Base-by-base conservation (phyloP, 192 early-diverging fungal species). In the Lobulomyces angularis region DNA sequence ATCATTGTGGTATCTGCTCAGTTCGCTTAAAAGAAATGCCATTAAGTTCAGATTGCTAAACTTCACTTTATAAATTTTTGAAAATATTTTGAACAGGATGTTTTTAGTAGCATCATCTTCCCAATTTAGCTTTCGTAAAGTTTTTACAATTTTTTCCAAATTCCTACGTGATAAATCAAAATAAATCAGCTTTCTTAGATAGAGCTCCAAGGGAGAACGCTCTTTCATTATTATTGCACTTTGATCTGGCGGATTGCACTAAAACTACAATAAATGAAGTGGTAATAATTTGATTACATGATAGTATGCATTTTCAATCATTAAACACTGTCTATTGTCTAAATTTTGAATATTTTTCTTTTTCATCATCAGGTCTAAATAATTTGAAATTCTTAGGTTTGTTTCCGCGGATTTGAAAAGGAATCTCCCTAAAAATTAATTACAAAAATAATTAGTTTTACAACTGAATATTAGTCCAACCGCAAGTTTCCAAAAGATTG, bases 271-370 rank as follows among this genome's bases (percentile, higher is more conserved):
- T 12, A 25, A 18, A 52, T 3, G 28, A 55, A 53, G 27, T 5
- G 9, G 20, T 5, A 51, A 24, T 11, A 32, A 56, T 35, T 9
- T 14, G 1, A 18, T 40, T 53, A 79, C 74, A 59, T 81, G 77
- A 53, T 84, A 84, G 41, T 81, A 88, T 0, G 91, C 91, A 46
- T 96, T 96, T 27, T 97, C 93, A 23, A 99, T 82, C 73, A 97
- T 85, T 39, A 92, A 51, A 4, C 60, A 45, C 20, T 85, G 79
- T 8, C 89, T 77, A 33, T 64, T 81, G 51, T 99, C 95, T 17
- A 93, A 51, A 50, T 89, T 81, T 27, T 84, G 73, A 12, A 77
- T 79, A 2, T 69, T 75, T 35, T 88, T 88, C 56, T 91, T 95
- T 26, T 89, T 71, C 70, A 84, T 81, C 46, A 95, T 56, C n/a